A percentile compares a stretch with the other conserved stretches of the same genome.
Evolutionary conservation across 805 yeast genomes (phyloP).

Genomic region (Candida ovalis): DNA sequence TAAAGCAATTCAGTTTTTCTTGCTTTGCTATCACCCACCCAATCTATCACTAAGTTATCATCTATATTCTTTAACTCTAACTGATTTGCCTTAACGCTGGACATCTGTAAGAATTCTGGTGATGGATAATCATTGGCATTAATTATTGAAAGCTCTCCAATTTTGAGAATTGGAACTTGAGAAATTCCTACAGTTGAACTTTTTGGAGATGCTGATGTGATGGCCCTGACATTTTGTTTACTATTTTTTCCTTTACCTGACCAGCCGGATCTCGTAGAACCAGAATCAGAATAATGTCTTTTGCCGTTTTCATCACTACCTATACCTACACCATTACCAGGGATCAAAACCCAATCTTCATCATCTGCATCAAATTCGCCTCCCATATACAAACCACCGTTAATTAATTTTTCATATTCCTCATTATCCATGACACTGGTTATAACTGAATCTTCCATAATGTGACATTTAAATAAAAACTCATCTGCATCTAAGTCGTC

Average conservation of each 20-base stretch:
- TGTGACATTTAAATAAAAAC: conserved; percentile 12
- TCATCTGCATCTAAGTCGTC: conserved; percentile 16
- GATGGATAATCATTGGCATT: conserved; percentile 25
- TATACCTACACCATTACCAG: conserved; percentile 11
- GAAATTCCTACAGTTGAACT: background rate
- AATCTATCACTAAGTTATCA: conserved; percentile 13
- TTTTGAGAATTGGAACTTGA: conserved; percentile 13
- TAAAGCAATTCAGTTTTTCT: conserved; percentile 17
- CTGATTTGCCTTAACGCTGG: conserved; percentile 2
- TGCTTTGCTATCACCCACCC: conserved; percentile 20
- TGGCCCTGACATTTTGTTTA: background rate
- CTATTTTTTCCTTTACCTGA: background rate
- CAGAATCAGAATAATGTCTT: background rate
- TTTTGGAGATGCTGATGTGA: background rate
- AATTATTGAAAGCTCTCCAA: conserved; percentile 23
- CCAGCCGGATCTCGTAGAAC: background rate
- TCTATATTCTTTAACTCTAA: background rate
- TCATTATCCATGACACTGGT: conserved; percentile 26
- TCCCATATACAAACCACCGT: conserved; percentile 21
- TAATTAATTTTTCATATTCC: conserved; percentile 24
- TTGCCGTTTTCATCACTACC: conserved; percentile 11
- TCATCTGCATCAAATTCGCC: conserved; percentile 15
- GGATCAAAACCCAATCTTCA: conserved; percentile 28
- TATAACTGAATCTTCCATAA: conserved; percentile 20
- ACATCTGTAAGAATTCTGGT: conserved; percentile 12